phyloP scores from a whole-genome alignment of 176 grass and related monocot species.

The Aegilops bicornis region DNA sequence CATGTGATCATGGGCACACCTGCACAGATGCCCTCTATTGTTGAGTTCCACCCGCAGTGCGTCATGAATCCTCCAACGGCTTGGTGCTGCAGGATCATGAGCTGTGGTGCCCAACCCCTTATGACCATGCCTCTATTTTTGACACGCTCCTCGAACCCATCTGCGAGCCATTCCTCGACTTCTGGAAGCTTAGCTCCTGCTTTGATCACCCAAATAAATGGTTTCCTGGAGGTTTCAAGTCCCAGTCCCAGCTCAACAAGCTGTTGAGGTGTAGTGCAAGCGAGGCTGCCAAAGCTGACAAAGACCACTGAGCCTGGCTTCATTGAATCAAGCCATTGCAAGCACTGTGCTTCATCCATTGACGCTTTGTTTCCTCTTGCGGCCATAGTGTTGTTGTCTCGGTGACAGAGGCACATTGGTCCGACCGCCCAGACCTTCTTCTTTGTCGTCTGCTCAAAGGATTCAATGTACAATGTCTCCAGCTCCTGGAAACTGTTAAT shows the following conservation, averaged over 20 bases:
- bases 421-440: constrained; percentile 63
- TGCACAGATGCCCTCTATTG: constrained; percentile 49
- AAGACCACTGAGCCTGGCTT: constrained; percentile 55
- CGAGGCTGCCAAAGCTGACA: constrained; percentile 72
- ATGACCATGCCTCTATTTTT: constrained; percentile 49
- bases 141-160: constrained; percentile 47
- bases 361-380: constrained; percentile 49
- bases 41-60: constrained; percentile 76
- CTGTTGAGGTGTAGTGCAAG: constrained; percentile 36
- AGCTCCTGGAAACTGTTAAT: constrained; percentile 64
- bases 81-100: constrained; percentile 64
- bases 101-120: constrained; percentile 57
- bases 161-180: constrained; percentile 59
- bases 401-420: constrained; percentile 54
- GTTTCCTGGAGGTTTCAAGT: constrained; percentile 49
- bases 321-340: constrained; percentile 55
- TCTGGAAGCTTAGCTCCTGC: constrained; percentile 42
- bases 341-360: constrained; percentile 48
- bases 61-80: constrained; percentile 63
- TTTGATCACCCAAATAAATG: constrained; percentile 71
- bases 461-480: constrained; percentile 49
- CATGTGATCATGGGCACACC: constrained; percentile 75
- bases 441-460: constrained; percentile 26
- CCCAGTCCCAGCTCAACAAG: constrained; percentile 65
- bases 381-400: constrained; percentile 17